Conservation (phyloP, 306 rosid species). For the Comarum palustre region DNA sequence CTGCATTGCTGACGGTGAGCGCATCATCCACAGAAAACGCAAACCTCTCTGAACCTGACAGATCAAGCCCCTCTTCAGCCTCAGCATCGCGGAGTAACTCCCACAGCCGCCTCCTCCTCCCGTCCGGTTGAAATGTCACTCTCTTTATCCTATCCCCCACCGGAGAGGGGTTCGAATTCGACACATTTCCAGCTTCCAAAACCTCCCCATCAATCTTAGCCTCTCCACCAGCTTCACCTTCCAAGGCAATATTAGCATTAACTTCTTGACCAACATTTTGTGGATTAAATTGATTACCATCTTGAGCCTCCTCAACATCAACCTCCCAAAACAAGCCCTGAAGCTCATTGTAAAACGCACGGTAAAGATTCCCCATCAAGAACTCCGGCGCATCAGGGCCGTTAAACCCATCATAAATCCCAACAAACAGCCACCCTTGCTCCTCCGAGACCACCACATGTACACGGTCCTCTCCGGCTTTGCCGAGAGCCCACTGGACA, state of each 20-base stretch:
- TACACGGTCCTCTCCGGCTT: slow-evolving; percentile 93
- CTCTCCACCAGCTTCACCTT: background rate
- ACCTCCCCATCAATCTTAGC: slow-evolving; percentile 20
- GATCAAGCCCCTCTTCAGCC: slow-evolving; percentile 75
- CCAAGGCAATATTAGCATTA: background rate
- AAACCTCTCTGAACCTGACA: slow-evolving; percentile 89
- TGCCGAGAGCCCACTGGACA: slow-evolving; percentile 90
- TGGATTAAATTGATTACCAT: slow-evolving; percentile 11
- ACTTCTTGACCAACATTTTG: slow-evolving; percentile 25
- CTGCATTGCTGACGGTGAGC: slow-evolving; percentile 63
- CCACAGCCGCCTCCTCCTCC: slow-evolving; percentile 67
- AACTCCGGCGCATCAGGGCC: slow-evolving; percentile 92
- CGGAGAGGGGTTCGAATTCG: slow-evolving; percentile 8
- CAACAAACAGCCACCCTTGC: slow-evolving; percentile 87
- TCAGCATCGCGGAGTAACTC: slow-evolving; percentile 80
- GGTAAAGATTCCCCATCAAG: slow-evolving; percentile 78
- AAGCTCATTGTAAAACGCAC: slow-evolving; percentile 74
- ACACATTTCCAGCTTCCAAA: slow-evolving; percentile 25
- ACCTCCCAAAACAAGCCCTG: slow-evolving; percentile 84
- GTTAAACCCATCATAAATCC: slow-evolving; percentile 84
- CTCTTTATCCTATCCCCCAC: slow-evolving; percentile 27
- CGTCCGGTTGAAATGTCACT: slow-evolving; percentile 40
- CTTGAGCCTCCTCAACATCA: slow-evolving; percentile 36
- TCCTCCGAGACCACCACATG: slow-evolving; percentile 89
- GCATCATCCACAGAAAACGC: slow-evolving; percentile 92